Base-by-base conservation (phyloP, 116 monocot species). In the Trichopus zeylanicus region DNA sequence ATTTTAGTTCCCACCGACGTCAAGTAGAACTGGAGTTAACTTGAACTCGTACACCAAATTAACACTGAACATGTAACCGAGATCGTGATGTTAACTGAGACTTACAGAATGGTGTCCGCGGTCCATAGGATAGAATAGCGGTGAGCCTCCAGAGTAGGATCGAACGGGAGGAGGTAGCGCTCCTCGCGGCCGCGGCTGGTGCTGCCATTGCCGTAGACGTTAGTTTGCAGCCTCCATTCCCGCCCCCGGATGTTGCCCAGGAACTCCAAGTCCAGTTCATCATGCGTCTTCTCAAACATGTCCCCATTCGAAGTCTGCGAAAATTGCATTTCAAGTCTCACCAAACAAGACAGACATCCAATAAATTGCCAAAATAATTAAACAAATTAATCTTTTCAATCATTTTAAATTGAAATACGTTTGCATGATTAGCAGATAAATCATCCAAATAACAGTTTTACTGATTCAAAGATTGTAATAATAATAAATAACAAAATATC, bases 151-250 rank as follows among this genome's bases (percentile, higher is more conserved):
- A 68, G 29, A 5, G 78, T 78, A 15, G 73, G 78, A 61, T 78
- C 78, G 22, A 78, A 78, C 59, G 63, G 64, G 60, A 78, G 72
- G 5, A 67, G 54, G 24, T 73, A 78, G 29, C 78, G 20, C 59
- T 78, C 78, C 26, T 78, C 78, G 42, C 78, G 39, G 6, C 78
- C 78, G 11, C 38, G 22, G 26, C 64, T 51, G 8, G 78, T 78
- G 68, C 78, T 78, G n/a, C 78, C 78, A 38, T 78, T 73, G 15
- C 78, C 73, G 39, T 73, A 78, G 4, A 73, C 63, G 31, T 78
- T 78, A 26, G 78, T 78, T 64, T 78, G 78, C 18, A 78, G 48
- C 55, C 78, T 67, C 78, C 78, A 78, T 18, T 78, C 78, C 59
- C 55, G 62, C 1, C 78, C 78, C 39, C 67, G 61, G n/a, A 78